Conservation (phyloP, 345 rosid genomes). For the Lepidium africanum region DNA sequence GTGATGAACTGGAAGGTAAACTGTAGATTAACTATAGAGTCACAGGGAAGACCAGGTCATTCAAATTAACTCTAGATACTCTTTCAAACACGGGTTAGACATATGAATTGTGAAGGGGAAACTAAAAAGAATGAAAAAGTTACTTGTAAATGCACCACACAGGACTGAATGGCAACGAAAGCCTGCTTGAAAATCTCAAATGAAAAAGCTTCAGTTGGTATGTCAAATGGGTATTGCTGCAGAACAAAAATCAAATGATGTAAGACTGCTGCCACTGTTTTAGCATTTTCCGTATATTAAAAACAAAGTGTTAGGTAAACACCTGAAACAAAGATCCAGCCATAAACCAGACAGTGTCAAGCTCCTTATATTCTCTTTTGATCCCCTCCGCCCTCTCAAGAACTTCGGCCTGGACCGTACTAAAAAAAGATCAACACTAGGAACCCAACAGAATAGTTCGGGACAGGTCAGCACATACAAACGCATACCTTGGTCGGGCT, state of each 20-base stretch:
- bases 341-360: constrained; percentile 99
- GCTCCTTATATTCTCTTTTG: constrained; percentile 87
- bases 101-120: neutral
- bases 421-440: constrained; percentile 1
- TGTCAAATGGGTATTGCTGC: constrained; percentile 97
- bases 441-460: constrained; percentile 5
- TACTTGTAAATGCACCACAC: constrained; percentile 97
- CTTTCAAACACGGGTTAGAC: neutral
- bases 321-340: constrained; percentile 97
- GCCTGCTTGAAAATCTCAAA: constrained; percentile 97
- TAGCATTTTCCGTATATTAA: neutral
- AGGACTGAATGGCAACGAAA: constrained; percentile 93
- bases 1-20: neutral
- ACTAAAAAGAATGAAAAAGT: neutral
- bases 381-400: constrained; percentile 86
- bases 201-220: constrained; percentile 90
- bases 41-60: neutral
- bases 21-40: neutral
- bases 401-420: constrained; percentile 63
- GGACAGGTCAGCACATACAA: neutral
- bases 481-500: constrained; percentile 80
- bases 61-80: neutral
- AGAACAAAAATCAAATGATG: constrained; percentile 21
- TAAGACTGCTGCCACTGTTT: neutral
- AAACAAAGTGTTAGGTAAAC: neutral